Evolutionary conservation across 2,329 filamentous ascomycete species (phyloP).

Genomic region (Juglanconis oblonga): DNA sequence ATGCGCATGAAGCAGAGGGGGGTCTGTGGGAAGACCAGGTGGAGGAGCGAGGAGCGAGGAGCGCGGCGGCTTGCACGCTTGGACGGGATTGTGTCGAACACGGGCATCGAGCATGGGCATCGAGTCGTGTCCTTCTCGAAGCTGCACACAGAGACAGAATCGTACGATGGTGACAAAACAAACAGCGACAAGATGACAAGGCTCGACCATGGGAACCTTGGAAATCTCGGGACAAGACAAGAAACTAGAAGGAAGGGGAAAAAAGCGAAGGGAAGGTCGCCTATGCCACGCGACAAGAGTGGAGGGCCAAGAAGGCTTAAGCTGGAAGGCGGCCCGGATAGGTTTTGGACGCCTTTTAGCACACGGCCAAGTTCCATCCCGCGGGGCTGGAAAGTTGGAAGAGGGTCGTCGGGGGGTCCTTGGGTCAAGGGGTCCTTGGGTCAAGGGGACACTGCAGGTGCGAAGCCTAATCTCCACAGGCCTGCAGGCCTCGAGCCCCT

Average conservation of each 20-base stretch:
- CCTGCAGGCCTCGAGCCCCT: too few species aligned
- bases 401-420: neutral
- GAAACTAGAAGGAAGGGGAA: neutral
- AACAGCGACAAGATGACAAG: neutral
- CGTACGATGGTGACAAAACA: neutral
- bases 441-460: too few species aligned
- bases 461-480: too few species aligned
- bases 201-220: neutral
- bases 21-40: neutral
- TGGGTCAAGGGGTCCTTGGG: too few species aligned
- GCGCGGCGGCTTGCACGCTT: neutral
- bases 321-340: too few species aligned
- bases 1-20: neutral
- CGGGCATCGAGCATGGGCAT: neutral
- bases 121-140: neutral
- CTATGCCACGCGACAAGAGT: constrained; percentile 9
- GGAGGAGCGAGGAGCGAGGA: neutral
- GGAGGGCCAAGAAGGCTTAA: neutral
- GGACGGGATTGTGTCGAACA: neutral
- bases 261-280: neutral
- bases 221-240: neutral
- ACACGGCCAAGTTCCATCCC: constrained; percentile 13
- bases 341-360: too few species aligned
- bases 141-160: neutral
- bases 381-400: constrained; percentile 10